Conservation (phyloP, 768 basidiomycete genomes). For the Boletus reticulatus region DNA sequence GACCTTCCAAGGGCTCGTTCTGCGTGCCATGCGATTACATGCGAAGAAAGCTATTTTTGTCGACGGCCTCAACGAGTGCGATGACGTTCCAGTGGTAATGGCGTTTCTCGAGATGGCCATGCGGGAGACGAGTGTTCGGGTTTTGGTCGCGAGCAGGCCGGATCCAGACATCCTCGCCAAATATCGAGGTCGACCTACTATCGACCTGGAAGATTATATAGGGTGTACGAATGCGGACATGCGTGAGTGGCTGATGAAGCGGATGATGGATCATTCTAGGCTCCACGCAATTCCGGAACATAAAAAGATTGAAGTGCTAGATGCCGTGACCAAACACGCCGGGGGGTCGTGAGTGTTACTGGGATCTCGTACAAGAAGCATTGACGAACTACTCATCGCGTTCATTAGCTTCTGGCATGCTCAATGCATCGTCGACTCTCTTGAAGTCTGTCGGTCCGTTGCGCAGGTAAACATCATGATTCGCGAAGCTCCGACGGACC, state of each 20-base stretch:
- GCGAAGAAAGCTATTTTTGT: slow-evolving; percentile 22
- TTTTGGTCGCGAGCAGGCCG: slow-evolving; percentile 23
- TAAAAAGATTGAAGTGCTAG: slow-evolving; percentile 22
- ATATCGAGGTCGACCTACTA: slow-evolving; percentile 18
- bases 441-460: slow-evolving; percentile 26
- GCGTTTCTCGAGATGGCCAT: slow-evolving; percentile 22
- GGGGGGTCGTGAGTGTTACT: slow-evolving; percentile 20
- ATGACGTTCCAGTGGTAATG: slow-evolving; percentile 18
- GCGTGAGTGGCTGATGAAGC: slow-evolving; percentile 24
- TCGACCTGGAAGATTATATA: slow-evolving; percentile 24
- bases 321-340: slow-evolving; percentile 7
- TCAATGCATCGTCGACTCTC: slow-evolving; percentile 27
- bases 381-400: not conserved
- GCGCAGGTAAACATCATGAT: slow-evolving; percentile 22
- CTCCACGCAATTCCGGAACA: slow-evolving; percentile 22
- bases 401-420: slow-evolving; percentile 25
- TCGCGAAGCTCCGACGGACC: slow-evolving; percentile 14
- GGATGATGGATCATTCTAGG: slow-evolving; percentile 23
- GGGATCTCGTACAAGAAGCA: not conserved
- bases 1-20: slow-evolving; percentile 13
- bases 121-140: slow-evolving; percentile 22
- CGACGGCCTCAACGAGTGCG: slow-evolving; percentile 28
- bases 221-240: slow-evolving; percentile 20
- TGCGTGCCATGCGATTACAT: slow-evolving; percentile 23
- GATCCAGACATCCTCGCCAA: slow-evolving; percentile 17